Evolutionary conservation across 257 asterid species (phyloP).

Genomic region (Solanum phureja): DNA sequence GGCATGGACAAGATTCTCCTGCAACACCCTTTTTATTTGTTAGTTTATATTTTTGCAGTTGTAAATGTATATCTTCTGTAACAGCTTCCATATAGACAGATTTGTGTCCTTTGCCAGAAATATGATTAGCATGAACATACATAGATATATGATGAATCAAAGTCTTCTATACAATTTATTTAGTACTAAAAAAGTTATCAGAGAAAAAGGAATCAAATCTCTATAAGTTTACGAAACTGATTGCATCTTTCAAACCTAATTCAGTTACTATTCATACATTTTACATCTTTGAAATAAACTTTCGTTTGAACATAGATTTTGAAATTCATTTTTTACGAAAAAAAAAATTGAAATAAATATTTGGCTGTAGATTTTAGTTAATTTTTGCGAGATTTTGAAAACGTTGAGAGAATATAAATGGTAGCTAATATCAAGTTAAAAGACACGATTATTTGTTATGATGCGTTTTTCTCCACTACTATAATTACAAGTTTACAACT

Average conservation of each 20-base stretch:
- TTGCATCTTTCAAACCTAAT: neutral
- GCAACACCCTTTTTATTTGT: neutral
- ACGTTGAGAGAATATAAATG: neutral
- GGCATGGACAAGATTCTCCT: neutral
- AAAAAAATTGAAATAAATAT: too few species aligned
- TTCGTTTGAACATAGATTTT: neutral
- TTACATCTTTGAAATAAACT: neutral
- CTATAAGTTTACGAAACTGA: neutral
- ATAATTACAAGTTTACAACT: too few species aligned
- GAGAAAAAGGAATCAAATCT: neutral
- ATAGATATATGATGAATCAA: neutral
- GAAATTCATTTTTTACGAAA: too few species aligned
- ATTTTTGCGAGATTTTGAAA: neutral
- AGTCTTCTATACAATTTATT: neutral
- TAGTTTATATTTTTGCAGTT: neutral
- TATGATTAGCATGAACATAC: neutral
- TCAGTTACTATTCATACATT: neutral
- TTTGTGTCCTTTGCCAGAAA: neutral
- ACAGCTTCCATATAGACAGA: neutral
- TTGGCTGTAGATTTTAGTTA: too few species aligned
- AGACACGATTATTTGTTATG: too few species aligned
- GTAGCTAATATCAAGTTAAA: neutral
- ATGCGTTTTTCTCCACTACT: neutral
- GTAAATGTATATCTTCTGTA: neutral
- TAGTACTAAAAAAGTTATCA: neutral